A percentile compares a stretch with the other conserved stretches of the same genome.
phyloP scores from a whole-genome alignment of 768 basidiomycete species.

The Punctularia strigosozonata region DNA sequence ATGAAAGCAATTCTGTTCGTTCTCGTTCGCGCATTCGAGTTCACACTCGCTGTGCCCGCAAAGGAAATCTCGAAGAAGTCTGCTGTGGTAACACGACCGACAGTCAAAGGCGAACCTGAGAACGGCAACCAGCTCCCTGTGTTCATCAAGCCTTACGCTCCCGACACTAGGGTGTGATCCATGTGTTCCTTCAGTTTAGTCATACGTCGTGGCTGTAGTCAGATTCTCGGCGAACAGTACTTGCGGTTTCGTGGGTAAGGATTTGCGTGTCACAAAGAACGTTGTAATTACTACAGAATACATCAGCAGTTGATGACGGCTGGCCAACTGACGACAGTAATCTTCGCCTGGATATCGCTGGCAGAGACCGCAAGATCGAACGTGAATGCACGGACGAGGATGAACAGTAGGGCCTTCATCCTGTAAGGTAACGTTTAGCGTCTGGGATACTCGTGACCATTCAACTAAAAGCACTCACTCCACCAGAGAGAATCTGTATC shows the following conservation, averaged over 20 bases:
- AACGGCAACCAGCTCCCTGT: slow-evolving; percentile 34
- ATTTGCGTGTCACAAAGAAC: no score
- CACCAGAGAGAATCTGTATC: slow-evolving; percentile 43
- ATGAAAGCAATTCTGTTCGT: slow-evolving; percentile 35
- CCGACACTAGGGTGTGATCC: no score
- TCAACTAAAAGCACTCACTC: slow-evolving; percentile 36
- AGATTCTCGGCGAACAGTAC: no score
- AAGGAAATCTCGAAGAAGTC: slow-evolving; percentile 21
- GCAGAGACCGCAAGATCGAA: slow-evolving; percentile 46
- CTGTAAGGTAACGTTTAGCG: neutral
- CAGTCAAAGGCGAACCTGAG: slow-evolving; percentile 25
- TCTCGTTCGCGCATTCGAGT: slow-evolving; percentile 38
- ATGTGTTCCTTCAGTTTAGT: no score
- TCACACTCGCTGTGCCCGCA: slow-evolving; percentile 37
- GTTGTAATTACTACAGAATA: no score
- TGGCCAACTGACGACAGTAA: no score
- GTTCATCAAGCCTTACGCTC: slow-evolving; percentile 9
- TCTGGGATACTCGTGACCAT: no score
- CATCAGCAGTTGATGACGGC: no score
- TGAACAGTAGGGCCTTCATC: slow-evolving; percentile 34
- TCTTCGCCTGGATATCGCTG: no score
- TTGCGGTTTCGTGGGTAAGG: no score
- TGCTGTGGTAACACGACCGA: slow-evolving; percentile 30
- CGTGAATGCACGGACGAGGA: slow-evolving; percentile 36
- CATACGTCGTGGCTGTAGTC: no score